Evolutionary conservation across 1,284 basidiomycete species (phyloP), one percentile per base, ranked within the genome.

Genomic region (Cryptococcus amylolentus): DNA sequence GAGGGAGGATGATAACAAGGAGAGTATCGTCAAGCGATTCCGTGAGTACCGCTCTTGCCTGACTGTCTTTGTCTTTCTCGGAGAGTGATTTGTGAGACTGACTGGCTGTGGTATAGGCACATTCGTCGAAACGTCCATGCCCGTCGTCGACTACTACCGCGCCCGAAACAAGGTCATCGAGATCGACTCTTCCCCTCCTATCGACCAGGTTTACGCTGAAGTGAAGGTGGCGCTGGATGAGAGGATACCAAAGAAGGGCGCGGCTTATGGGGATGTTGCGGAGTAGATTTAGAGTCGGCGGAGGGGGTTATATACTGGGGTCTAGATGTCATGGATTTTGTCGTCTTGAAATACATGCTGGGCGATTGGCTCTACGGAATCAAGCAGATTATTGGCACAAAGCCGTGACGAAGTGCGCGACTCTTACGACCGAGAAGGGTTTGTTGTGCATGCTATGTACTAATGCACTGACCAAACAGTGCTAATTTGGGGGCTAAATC

Each of bases 11-110:
- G 96, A 98, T 76, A 99, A 99, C 74, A 82, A 81, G 23, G 93
- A 97, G 78, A 93, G 87, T 72, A 97, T 98, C 80, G 88, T 85
- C 79, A 99, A 98, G 80, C 88, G 96, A 13, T 98, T 98, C 82
- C 80, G 91, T 89, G 72, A 49, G 88, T 81, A 2, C 3, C 35
- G 10, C 48, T 9, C 40, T 35, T 39, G 12, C 14, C 12, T 41
- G 39, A 51, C 28, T n/a, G 20, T 20, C 23, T 23, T 28, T 13
- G 18, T 8, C 18, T 10, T 5, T 20, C 9, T 44, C 1, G 35
- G 14, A 23, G 23, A 2, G 2, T 23, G 23, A 13, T 5, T 23
- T 18, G 5, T 18, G 41, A 35, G 48, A 9, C 16, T 37, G 48
- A 31, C 35, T 10, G 35, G 37, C 18, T n/a, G 26, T 20, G 38